Evolutionary conservation across 2,329 filamentous ascomycete genomes (phyloP).

Genomic region (Nigrograna mackinnonii): DNA sequence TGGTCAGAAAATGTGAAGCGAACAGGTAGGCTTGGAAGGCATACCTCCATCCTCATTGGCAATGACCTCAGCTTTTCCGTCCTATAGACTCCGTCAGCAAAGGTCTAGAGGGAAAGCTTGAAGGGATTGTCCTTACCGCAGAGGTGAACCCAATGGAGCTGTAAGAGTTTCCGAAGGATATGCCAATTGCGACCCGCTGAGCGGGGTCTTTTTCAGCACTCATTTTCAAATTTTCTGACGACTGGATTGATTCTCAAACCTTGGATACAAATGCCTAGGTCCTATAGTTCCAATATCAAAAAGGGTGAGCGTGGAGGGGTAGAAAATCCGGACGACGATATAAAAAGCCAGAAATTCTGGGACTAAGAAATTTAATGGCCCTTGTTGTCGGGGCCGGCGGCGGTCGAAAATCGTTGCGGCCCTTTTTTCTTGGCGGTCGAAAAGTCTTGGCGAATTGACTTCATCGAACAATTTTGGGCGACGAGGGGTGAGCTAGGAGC

Average conservation of each 20-base stretch:
- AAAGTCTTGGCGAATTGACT: too few species aligned
- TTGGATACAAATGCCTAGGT: too few species aligned
- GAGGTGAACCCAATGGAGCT: conserved; percentile 93
- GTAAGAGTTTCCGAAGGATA: conserved; percentile 98
- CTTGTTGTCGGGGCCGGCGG: too few species aligned
- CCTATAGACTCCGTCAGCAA: conserved; percentile 46
- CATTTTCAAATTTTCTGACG: too few species aligned
- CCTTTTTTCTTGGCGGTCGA: too few species aligned
- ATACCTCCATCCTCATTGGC: conserved; percentile 96
- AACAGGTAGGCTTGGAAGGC: conserved; percentile 5
- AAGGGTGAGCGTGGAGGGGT: too few species aligned
- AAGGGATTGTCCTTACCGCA: conserved; percentile 45
- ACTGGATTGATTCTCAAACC: too few species aligned
- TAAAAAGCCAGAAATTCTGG: conserved; percentile 3
- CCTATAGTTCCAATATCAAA: too few species aligned
- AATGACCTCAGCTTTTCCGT: conserved; percentile 96
- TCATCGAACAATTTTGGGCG: too few species aligned
- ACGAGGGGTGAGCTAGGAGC: too few species aligned
- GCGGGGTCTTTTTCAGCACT: conserved; percentile 55
- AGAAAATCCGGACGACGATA: too few species aligned
- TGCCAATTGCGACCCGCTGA: conserved; percentile 78
- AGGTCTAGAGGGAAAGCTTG: not conserved
- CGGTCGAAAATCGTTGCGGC: too few species aligned
- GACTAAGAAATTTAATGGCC: conserved; percentile 3
- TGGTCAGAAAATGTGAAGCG: conserved; percentile 4